Percentiles rank a stretch among this genome's conserved stretches.
These are phyloP conservation scores for Ophiocordyceps robertsii DNA, from an alignment of 2,329 filamentous ascomycete species.

Conservation along the genomic window DNA sequence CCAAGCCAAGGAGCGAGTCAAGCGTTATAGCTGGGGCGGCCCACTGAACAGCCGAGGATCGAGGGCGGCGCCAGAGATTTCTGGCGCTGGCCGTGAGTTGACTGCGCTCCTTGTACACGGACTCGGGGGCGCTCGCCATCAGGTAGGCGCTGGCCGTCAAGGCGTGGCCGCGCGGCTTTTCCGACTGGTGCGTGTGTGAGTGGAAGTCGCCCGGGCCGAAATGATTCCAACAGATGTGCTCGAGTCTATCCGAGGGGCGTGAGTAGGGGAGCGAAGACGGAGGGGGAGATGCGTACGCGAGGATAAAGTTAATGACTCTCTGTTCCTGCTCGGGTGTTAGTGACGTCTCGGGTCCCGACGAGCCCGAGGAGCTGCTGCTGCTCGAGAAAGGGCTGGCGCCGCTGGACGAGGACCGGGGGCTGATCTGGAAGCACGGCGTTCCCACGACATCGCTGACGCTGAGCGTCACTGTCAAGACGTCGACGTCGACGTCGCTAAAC, in stretches of 20 bases:
- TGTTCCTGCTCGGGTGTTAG: conserved; percentile 27
- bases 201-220: conserved; percentile 27
- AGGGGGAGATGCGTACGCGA: conserved; percentile 25
- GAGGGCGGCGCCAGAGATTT: background rate
- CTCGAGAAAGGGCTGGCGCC: conserved; percentile 7
- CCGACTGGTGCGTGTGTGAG: conserved; percentile 15
- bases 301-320: conserved; percentile 37
- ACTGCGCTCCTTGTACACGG: conserved; percentile 15
- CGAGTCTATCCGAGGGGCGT: conserved; percentile 21
- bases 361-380: conserved; percentile 4
- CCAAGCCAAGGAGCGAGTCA: conserved; percentile 27
- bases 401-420: conserved; percentile 9
- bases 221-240: conserved; percentile 39
- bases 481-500: conserved; percentile 20
- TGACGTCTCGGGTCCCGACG: conserved; percentile 9
- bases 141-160: conserved; percentile 30
- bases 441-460: conserved; percentile 25
- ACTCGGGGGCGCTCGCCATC: conserved; percentile 23
- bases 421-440: conserved; percentile 29
- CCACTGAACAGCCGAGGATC: conserved; percentile 19
- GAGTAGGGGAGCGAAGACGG: conserved; percentile 1
- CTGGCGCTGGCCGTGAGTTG: background rate
- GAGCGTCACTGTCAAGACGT: conserved; percentile 27
- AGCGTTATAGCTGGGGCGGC: conserved; percentile 26
- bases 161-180: conserved; percentile 23